phyloP scores from a whole-genome alignment of 2,329 filamentous ascomycete species.

The Corinectria fuckeliana region DNA sequence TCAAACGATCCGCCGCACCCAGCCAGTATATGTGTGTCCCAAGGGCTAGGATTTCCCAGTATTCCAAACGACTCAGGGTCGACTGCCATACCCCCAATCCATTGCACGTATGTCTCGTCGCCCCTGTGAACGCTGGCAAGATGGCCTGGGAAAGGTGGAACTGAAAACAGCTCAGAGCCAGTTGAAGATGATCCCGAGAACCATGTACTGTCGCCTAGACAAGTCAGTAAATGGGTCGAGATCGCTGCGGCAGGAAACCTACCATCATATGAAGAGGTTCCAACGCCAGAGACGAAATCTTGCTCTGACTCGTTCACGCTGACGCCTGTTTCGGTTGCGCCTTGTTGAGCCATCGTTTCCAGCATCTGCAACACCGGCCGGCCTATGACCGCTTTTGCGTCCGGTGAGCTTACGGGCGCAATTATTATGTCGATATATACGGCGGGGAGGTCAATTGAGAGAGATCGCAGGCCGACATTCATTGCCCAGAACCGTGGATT shows the following conservation, averaged over 20 bases:
- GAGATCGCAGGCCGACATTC: background rate
- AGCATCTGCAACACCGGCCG: background rate
- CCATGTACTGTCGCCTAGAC: background rate
- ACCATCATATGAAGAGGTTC: no score
- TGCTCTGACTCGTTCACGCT: background rate
- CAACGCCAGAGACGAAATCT: background rate
- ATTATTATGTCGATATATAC: background rate
- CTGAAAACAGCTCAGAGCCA: background rate
- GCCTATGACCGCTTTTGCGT: slow-evolving; percentile 3
- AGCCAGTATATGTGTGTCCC: no score
- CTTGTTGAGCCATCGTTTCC: background rate
- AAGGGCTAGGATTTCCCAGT: background rate
- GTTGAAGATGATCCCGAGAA: background rate
- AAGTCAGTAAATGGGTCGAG: background rate
- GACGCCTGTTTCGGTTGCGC: background rate
- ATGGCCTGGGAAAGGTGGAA: background rate
- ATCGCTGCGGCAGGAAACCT: no score
- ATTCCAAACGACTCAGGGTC: background rate
- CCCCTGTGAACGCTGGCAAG: background rate
- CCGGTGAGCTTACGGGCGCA: background rate
- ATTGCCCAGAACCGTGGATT: background rate
- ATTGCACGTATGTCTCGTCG: background rate
- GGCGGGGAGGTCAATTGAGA: background rate
- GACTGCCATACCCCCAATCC: background rate
- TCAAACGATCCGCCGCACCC: background rate